Evolutionary conservation across 2,329 filamentous ascomycete genomes (phyloP).

Genomic region (Colletotrichum falcatum): DNA sequence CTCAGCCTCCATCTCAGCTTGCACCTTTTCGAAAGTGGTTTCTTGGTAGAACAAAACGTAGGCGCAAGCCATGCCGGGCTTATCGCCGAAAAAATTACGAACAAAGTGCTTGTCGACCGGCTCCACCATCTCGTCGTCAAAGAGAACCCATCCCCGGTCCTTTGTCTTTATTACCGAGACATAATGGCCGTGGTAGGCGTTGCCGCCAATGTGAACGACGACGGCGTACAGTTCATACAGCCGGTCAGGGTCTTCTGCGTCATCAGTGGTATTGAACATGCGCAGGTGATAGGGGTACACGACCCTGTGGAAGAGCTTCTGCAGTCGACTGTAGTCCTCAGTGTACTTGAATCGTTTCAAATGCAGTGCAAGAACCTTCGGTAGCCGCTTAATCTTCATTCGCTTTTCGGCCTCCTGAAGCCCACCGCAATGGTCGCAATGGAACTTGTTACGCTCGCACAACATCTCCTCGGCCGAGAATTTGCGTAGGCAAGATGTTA

Average conservation of each 20-base stretch:
- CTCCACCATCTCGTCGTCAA: constrained; percentile 98
- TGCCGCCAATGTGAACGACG: constrained; percentile 95
- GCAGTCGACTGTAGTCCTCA: constrained; percentile 90
- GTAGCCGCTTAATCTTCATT: constrained; percentile 98
- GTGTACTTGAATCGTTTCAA: constrained; percentile 99
- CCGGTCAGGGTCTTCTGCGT: constrained; percentile 91
- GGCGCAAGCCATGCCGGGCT: constrained; percentile 89
- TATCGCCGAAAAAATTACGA: constrained; percentile 96
- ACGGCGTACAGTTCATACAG: constrained; percentile 97
- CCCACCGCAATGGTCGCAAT: constrained; percentile 96
- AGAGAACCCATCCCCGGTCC: constrained; percentile 94
- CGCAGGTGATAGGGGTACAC: constrained; percentile 97
- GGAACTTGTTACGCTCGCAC: constrained; percentile 98
- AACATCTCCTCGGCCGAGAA: constrained; percentile 99
- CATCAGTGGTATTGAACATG: constrained; percentile 97
- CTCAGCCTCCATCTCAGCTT: constrained; percentile 86
- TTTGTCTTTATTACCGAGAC: constrained; percentile 98
- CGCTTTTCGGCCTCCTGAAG: constrained; percentile 98
- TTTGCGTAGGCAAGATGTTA: constrained; percentile 93
- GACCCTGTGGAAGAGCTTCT: constrained; percentile 96
- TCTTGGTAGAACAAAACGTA: constrained; percentile 99
- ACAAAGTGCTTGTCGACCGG: constrained; percentile 98
- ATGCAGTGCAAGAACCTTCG: constrained; percentile 91
- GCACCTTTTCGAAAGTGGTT: constrained; percentile 75
- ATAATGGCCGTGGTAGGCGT: constrained; percentile 97